Base-by-base conservation (phyloP, 2,329 filamentous ascomycete species). In the Colletotrichum trifolii region DNA sequence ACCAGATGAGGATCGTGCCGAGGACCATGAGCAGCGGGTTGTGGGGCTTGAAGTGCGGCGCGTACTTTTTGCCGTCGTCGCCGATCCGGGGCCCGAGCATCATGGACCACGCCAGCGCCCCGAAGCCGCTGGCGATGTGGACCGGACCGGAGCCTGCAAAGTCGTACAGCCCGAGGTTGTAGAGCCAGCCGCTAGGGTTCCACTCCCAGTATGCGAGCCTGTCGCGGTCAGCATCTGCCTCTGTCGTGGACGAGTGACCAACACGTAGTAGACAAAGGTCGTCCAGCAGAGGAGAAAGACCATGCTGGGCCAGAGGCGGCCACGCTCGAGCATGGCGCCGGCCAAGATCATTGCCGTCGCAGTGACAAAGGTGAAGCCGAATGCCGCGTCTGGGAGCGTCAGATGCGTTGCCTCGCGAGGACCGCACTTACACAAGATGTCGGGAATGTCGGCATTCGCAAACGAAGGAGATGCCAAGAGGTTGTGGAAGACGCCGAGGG, bases 121-220 rank as follows among this genome's bases (percentile, higher is more conserved):
- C 79, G 78, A 86, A 89, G 3, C 88, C 87, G 1, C 81, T 85
- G 3, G 87, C 83, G 58, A 90, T 87, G 70, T 90, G 87, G 2
- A 90, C 88, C 3, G 87, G 88, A 1, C 88, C 87, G 11, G 85
- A 85, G 56, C 87, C 87, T 12, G 86, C 87, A 59, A 87, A 89
- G 71, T 89, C 87, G 66, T 86, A 81, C 0, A 84, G 81, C 1
- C 84, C 83, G 2, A 90, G 81, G 25, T 88, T 85, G 74, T 80
- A 89, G 0, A 90, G 77, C 88, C 88, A 91, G 10, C 88, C 88
- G 56, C 83, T 85, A n/a, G 82, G 71, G 70, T 90, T 90, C 88
- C 88, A 91, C 4, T 87, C 88, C 87, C 87, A 90, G 76, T 84
- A 88, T 0, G 87, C 87, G 40, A 90, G 83, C 0, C 84, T 72